Evolutionary conservation across 768 basidiomycete genomes (phyloP).

Genomic region (Hebeloma cylindrosporum): DNA sequence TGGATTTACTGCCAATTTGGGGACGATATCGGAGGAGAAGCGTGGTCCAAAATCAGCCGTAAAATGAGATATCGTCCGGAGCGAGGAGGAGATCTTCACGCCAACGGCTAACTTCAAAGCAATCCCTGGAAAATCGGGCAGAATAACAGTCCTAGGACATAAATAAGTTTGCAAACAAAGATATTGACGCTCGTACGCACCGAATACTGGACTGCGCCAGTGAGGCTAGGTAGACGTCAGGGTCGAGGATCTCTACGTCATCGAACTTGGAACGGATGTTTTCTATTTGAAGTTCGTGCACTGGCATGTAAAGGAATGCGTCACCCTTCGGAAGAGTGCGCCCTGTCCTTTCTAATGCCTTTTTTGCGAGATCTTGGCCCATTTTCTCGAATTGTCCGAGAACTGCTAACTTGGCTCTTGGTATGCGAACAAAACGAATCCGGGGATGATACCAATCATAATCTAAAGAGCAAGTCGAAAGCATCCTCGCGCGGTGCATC

Average conservation of each 20-base stretch:
- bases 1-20: constrained; percentile 45
- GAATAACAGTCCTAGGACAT: constrained; percentile 42
- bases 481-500: constrained; percentile 58
- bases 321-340: constrained; percentile 24
- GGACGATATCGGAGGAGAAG: constrained; percentile 50
- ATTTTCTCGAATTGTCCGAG: constrained; percentile 44
- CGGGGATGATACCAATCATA: constrained; percentile 57
- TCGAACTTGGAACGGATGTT: constrained; percentile 45
- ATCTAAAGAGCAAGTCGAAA: constrained; percentile 29
- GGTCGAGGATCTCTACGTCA: constrained; percentile 40
- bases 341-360: constrained; percentile 33
- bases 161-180: constrained; percentile 2
- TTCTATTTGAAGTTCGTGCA: constrained; percentile 53
- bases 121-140: constrained; percentile 44
- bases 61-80: constrained; percentile 60
- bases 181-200: constrained; percentile 25
- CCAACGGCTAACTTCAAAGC: constrained; percentile 54
- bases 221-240: constrained; percentile 42
- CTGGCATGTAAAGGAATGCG: constrained; percentile 42
- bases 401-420: constrained; percentile 36
- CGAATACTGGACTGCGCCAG: constrained; percentile 55
- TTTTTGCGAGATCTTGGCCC: constrained; percentile 31
- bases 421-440: constrained; percentile 48
- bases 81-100: constrained; percentile 56
- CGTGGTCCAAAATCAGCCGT: constrained; percentile 58